Evolutionary conservation across 257 asterid genomes (phyloP), one percentile per base, ranked within the genome.

Genomic region (Fraxinus quadrangulata): DNA sequence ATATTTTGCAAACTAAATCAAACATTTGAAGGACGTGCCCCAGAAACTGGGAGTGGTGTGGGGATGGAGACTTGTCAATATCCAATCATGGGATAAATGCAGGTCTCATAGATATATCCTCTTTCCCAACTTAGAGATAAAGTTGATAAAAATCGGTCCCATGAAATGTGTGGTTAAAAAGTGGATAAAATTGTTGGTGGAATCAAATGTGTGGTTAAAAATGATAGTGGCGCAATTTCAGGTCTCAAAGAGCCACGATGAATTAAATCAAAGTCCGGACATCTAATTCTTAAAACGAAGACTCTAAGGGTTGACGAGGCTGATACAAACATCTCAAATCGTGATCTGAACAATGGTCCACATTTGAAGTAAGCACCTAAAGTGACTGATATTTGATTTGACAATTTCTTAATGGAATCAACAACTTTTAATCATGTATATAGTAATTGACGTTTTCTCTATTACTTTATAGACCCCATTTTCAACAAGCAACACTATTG

Each of bases 1-100:
- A 61, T 21, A 21, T 61, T 24, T 47, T 40, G 63, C 61, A 14
- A 71, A 40, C 3, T 34, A 59, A 33, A 71, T 66, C 69, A 49
- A 65, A 70, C 39, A 65, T 51, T 45, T 51, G 61, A 67, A 30
- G 49, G 45, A 51, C 23, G 68, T 65, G 54, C 24, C 23, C 12
- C n/a, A 63, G 33, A 81, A 19, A 21, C 67, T 23, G 17, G 42
- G 28, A 7, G 86, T 75, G 79, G 89, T 79, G 76, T 23, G 39
- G 70, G 19, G 28, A n/a, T 63, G 23, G 79, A 34, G 70, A 42
- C 33, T 9, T 79, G 1, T 81, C 24, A 40, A 65, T 75, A 36
- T 19, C 74, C 36, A 30, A 67, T 6, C 39, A 31, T 36, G 33
- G 47, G 26, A 77, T 16, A 47, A 47, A 47, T 47, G 59, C 59